Evolutionary conservation across 2,329 filamentous ascomycete species (phyloP).

Genomic region (Colletotrichum gigasporum): DNA sequence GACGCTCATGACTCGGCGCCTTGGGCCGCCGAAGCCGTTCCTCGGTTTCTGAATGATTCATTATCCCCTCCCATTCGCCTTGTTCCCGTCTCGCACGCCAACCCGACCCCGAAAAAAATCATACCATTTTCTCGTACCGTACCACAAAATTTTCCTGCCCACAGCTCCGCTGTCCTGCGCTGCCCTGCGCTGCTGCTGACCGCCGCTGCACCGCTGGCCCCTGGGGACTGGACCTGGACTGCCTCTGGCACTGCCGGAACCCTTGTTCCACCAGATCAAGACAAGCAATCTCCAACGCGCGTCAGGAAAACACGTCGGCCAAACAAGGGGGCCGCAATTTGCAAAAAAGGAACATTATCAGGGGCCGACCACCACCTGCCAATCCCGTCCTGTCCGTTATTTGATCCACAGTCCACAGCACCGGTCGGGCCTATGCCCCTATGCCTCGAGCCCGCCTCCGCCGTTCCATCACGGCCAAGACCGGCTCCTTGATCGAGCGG

Average conservation of each 20-base stretch:
- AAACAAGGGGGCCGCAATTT: background rate
- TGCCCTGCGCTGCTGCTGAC: background rate
- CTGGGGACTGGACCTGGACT: background rate
- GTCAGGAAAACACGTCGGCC: background rate
- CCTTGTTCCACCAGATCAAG: conserved; percentile 6
- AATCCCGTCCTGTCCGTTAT: background rate
- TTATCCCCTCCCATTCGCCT: conserved; percentile 26
- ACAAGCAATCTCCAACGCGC: background rate
- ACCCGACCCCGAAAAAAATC: conserved; percentile 8
- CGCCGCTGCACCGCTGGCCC: background rate
- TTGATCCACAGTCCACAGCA: conserved; percentile 2
- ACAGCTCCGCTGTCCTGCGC: background rate
- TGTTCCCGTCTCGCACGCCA: conserved; percentile 1
- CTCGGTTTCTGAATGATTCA: conserved; percentile 24
- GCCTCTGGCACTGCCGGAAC: background rate
- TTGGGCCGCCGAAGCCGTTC: conserved; percentile 12
- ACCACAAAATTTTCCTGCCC: background rate
- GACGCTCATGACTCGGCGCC: conserved; percentile 26
- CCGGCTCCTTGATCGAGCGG: conserved; percentile 15
- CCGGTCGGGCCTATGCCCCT: background rate
- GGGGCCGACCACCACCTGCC: background rate
- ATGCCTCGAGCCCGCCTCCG: conserved; percentile 12
- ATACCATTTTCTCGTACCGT: background rate
- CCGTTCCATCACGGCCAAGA: conserved; percentile 19
- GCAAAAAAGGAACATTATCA: background rate